Conservation (phyloP, 495 filamentous ascomycete species). For the Talaromyces ruber region DNA sequence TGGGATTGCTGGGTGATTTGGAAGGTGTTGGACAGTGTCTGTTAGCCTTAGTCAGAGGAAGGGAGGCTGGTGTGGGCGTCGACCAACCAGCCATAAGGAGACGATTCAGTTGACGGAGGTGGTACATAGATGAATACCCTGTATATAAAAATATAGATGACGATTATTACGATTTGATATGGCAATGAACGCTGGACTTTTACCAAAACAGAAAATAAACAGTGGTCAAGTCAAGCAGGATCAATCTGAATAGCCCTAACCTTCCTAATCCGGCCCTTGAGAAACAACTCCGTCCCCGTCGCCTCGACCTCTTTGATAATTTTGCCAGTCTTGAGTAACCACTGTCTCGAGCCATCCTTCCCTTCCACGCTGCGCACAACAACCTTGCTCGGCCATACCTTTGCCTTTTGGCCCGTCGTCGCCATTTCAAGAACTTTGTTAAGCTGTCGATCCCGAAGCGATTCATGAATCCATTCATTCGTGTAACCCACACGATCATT, state of each 20-base stretch:
- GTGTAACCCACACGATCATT: slow-evolving; percentile 5
- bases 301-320: slow-evolving; percentile 1
- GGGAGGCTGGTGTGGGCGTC: slow-evolving; percentile 60
- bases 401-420: background rate
- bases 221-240: slow-evolving; percentile 5
- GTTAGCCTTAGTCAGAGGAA: slow-evolving; percentile 52
- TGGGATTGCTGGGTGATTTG: slow-evolving; percentile 77
- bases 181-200: background rate
- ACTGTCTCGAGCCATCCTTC: background rate
- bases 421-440: background rate
- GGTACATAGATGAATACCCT: slow-evolving; percentile 1
- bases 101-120: background rate
- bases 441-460: slow-evolving; percentile 12
- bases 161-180: background rate
- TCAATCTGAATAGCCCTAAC: slow-evolving; percentile 8
- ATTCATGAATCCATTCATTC: slow-evolving; percentile 20
- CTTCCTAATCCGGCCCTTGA: slow-evolving; percentile 9
- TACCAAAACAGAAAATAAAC: no score
- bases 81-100: background rate
- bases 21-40: slow-evolving; percentile 72
- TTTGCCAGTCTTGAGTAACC: background rate
- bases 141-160: background rate
- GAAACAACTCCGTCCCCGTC: slow-evolving; percentile 3
- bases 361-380: background rate
- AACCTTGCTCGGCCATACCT: slow-evolving; percentile 4